phyloP scores from a whole-genome alignment of 176 grass and related monocot genomes.

The Saccharum spontaneum region DNA sequence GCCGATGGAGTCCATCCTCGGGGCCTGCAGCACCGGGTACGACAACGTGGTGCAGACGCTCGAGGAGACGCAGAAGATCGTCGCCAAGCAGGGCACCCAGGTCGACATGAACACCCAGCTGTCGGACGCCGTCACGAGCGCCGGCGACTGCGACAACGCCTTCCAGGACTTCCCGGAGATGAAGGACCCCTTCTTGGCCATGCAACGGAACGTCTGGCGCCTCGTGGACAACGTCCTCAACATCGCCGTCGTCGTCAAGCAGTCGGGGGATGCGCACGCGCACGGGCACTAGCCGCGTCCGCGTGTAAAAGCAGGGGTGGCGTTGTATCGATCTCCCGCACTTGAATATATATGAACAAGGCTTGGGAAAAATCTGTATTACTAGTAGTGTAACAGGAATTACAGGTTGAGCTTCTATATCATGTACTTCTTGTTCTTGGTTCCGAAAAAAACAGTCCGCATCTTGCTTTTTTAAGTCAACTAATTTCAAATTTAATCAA shows the following conservation, averaged over 20 bases:
- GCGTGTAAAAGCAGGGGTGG: neutral
- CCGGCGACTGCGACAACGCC: conserved; percentile 28
- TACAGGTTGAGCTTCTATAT: neutral
- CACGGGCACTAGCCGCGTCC: neutral
- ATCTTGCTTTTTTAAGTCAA: neutral
- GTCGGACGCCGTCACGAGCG: neutral
- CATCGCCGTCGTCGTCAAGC: conserved; percentile 10
- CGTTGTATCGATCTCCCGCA: conserved; percentile 28
- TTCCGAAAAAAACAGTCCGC: neutral
- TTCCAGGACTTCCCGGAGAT: conserved; percentile 20
- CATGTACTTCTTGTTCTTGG: neutral
- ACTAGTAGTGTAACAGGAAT: neutral
- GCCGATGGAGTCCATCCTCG: conserved; percentile 28
- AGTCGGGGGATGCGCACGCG: neutral
- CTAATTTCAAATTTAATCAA: neutral
- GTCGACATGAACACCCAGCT: neutral
- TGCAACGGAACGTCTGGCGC: conserved; percentile 23
- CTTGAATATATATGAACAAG: conserved; percentile 19
- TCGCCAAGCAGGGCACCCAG: neutral
- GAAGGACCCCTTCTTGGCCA: neutral
- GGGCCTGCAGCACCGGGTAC: neutral
- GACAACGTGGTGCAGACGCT: conserved; percentile 16
- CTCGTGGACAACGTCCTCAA: conserved; percentile 26
- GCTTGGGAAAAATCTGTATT: neutral
- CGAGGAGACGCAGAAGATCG: neutral